Base-by-base conservation (phyloP, 805 yeast genomes). In the Wickerhamomyces subpelliculosus region DNA sequence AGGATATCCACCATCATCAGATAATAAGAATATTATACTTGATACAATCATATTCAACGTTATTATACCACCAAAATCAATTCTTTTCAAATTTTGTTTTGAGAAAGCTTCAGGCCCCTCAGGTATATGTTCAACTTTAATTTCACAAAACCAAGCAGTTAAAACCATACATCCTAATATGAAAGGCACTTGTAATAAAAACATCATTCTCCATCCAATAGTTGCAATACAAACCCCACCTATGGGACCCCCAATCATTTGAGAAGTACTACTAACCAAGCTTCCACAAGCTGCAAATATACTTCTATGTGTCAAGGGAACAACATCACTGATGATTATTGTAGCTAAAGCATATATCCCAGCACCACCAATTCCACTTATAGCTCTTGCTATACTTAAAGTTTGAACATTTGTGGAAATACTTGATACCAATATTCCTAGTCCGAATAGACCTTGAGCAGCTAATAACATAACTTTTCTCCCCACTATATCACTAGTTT, bases 401-500 rank as follows among this genome's bases (percentile, higher is more conserved):
- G 70, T 68, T 3, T 62, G 61, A 1, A 75, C 72, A 17, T 64
- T 54, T 9, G 54, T 44, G 27, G 72, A 48, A 43, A 73, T 43
- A 37, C 67, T 42, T 54, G 79, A 65, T 44, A 65, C 39, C 24
- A 68, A 43, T 55, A 67, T 64, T 28, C 78, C 75, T 1, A 71
- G 24, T 0, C 64, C 67, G 41, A 75, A 68, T 44, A 73, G 56
- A 14, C 52, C 53, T 32, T 74, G 70, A 1, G 73, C 72, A 29
- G 59, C 43, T 7, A 74, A 41, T 9, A 75, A 52, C 8, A 72
- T 64, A 10, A 60, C 56, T 38, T 68, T 68, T 35, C 84, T 59
- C 7, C 84, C 83, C 44, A 71, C 63, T 18, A 84, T 72, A 46
- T 84, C 90, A 31, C 83, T 72, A 24, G 82, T 61, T 41, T 80